Evolutionary conservation across 2,329 filamentous ascomycete species (phyloP).

Genomic region (Aspergillus novofumigatus): DNA sequence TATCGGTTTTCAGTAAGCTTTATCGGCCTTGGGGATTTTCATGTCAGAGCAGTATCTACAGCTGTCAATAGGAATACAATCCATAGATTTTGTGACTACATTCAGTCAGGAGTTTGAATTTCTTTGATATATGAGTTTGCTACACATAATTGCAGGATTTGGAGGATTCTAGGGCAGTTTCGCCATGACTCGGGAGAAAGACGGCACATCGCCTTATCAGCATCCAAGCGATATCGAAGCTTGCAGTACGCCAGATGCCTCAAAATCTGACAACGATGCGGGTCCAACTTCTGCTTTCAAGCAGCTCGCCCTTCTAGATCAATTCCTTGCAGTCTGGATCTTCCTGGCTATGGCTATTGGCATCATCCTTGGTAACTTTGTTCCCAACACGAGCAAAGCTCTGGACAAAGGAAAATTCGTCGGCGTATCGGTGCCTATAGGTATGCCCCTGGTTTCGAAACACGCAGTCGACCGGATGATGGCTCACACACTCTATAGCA

Average conservation of each 20-base stretch:
- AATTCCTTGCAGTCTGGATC: conserved; percentile 58
- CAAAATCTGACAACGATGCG: background rate
- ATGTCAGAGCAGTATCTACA: too few relatives aligned
- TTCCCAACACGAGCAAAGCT: conserved; percentile 55
- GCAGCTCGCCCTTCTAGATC: conserved; percentile 16
- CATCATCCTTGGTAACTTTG: conserved; percentile 71
- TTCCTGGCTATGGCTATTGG: conserved; percentile 72
- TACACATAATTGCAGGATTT: background rate
- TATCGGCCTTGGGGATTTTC: background rate
- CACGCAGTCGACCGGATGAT: background rate
- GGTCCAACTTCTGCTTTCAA: conserved; percentile 17
- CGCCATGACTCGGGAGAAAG: conserved; percentile 1
- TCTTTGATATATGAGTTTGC: background rate
- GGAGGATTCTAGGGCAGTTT: background rate
- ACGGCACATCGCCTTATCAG: background rate
- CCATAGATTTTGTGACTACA: background rate
- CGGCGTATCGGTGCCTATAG: conserved; percentile 63
- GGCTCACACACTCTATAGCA: conserved; percentile 46
- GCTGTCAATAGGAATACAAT: background rate
- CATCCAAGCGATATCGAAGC: conserved; percentile 8
- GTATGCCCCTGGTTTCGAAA: conserved; percentile 32
- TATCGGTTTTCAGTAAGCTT: background rate
- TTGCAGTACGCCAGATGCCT: conserved; percentile 1
- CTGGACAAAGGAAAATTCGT: conserved; percentile 69
- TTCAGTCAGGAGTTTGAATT: background rate